Percentiles rank a stretch among this genome's conserved stretches.
phyloP scores from a whole-genome alignment of 129 eudicot genomes.

The Heracleum sosnowskyi region DNA sequence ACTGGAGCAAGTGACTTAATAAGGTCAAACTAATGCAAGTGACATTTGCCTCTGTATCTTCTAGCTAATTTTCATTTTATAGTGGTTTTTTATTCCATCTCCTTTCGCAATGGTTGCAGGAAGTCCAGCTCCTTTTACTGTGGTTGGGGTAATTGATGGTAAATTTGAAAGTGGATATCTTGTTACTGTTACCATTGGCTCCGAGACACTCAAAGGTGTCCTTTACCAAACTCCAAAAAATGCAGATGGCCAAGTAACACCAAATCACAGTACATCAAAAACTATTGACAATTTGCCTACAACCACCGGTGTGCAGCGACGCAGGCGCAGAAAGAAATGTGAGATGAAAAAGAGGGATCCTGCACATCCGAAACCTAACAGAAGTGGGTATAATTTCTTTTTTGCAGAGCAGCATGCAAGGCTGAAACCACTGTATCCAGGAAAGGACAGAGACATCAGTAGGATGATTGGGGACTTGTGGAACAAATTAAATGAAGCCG shows the following conservation, averaged over 20 bases:
- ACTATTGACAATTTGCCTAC: constrained; percentile 19
- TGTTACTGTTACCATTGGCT: constrained; percentile 67
- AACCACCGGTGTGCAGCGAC: constrained; percentile 25
- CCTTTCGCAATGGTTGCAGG: constrained; percentile 13
- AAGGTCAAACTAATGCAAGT: neutral
- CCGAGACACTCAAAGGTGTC: constrained; percentile 73
- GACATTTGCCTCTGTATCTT: neutral
- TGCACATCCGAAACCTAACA: constrained; percentile 82
- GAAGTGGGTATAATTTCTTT: constrained; percentile 95
- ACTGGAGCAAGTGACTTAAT: neutral
- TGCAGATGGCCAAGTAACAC: constrained; percentile 22
- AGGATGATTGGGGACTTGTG: constrained; percentile 88
- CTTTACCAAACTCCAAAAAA: constrained; percentile 53
- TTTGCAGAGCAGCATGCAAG: constrained; percentile 90
- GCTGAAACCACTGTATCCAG: constrained; percentile 64
- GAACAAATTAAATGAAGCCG: constrained; percentile 64
- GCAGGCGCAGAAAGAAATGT: constrained; percentile 76
- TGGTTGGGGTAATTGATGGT: constrained; percentile 78
- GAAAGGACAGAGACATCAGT: constrained; percentile 77
- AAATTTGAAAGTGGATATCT: constrained; percentile 90
- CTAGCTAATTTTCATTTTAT: neutral
- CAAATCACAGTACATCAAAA: constrained; percentile 9
- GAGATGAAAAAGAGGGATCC: constrained; percentile 86
- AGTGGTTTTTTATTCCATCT: neutral
- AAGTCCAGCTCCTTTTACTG: constrained; percentile 31